Percentiles rank a stretch among this genome's conserved stretches.
Evolutionary conservation across 163 green algal genomes (phyloP).

Genomic region (Chlorella variabilis): DNA sequence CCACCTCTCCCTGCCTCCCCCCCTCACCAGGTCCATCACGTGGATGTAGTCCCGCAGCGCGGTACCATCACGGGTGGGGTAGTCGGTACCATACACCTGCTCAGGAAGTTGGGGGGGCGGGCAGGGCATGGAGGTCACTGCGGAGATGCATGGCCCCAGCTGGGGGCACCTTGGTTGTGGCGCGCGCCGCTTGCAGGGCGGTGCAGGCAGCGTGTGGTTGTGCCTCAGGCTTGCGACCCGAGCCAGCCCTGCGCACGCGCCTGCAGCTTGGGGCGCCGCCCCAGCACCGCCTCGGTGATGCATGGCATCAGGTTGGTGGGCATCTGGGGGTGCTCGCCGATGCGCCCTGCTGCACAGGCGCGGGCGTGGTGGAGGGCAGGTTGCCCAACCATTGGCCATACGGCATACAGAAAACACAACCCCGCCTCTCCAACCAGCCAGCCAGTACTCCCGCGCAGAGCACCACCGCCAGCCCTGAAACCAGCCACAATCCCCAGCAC

Average conservation of each 20-base stretch:
- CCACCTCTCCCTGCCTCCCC: too few relatives aligned
- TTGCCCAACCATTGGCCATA: too few relatives aligned
- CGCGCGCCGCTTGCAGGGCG: neutral
- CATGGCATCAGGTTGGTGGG: conserved; percentile 99
- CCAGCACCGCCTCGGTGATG: conserved; percentile 88
- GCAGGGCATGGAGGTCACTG: too few relatives aligned
- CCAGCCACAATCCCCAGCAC: too few relatives aligned
- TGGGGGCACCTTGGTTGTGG: too few relatives aligned
- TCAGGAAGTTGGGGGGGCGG: conserved; percentile 46
- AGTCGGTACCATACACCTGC: conserved; percentile 93
- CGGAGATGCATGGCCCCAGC: neutral
- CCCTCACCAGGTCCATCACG: conserved; percentile 94
- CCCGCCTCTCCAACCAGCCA: too few relatives aligned
- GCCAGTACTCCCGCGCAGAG: too few relatives aligned
- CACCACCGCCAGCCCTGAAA: too few relatives aligned
- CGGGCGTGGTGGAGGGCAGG: neutral
- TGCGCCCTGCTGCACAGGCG: conserved; percentile 36
- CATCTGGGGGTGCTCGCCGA: conserved; percentile 74
- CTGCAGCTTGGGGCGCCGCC: conserved; percentile 80
- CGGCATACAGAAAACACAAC: too few relatives aligned
- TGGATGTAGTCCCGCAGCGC: conserved; percentile 98
- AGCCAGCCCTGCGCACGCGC: conserved; percentile 85
- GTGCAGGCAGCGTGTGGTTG: too few relatives aligned
- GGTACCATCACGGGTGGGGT: conserved; percentile 94
- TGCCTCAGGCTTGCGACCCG: too few relatives aligned